A percentile compares a stretch with the other conserved stretches of the same genome.
Conservation (phyloP, 192 early-diverging fungal species). For the Dimargaris verticillata region DNA sequence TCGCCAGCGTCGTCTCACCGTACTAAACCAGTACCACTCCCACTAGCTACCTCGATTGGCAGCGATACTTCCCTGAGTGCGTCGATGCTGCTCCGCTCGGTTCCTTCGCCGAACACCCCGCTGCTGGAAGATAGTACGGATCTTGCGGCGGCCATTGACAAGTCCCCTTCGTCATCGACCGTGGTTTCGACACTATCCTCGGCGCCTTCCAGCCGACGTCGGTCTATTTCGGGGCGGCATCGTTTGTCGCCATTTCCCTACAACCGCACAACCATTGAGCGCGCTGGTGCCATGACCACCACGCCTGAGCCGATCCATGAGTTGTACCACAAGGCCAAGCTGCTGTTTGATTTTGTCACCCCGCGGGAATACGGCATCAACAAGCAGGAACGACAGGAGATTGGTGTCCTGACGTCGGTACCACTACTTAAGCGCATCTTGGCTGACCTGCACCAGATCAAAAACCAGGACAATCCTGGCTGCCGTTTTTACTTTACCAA, state of each 20-base stretch:
- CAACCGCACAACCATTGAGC: neutral
- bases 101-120: neutral
- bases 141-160: too few relatives aligned
- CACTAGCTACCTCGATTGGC: neutral
- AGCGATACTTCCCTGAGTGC: neutral
- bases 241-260: constrained; percentile 6
- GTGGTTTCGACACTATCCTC: neutral
- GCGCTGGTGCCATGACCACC: neutral
- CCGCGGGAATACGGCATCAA: constrained; percentile 88
- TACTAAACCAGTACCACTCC: neutral
- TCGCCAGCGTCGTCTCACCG: neutral
- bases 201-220: neutral
- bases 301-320: constrained; percentile 33
- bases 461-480: constrained; percentile 22
- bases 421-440: constrained; percentile 67
- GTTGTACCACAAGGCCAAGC: constrained; percentile 67
- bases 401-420: constrained; percentile 61
- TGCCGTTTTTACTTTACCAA: constrained; percentile 90
- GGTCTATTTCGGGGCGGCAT: neutral
- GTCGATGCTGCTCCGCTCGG: neutral
- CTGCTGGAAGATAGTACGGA: too few relatives aligned
- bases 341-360: constrained; percentile 84
- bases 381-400: constrained; percentile 63
- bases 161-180: neutral
- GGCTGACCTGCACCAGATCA: constrained; percentile 47